Conservation (phyloP, 805 yeast species). For the Candida pseudoglaebosa region DNA sequence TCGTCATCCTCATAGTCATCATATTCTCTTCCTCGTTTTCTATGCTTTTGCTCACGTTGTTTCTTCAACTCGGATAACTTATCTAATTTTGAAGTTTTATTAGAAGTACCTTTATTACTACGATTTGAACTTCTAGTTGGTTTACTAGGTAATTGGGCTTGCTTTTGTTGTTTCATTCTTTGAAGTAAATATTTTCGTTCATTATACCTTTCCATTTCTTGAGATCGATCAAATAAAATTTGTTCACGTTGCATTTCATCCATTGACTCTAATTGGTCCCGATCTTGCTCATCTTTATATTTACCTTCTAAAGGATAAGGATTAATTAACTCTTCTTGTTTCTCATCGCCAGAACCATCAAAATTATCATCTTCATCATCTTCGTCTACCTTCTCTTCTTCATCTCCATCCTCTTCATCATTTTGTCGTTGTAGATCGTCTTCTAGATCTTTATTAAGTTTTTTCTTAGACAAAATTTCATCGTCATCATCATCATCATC, state of each 20-base stretch:
- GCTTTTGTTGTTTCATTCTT: conserved; percentile 61
- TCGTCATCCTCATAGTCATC: conserved; percentile 39
- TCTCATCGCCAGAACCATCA: conserved; percentile 29
- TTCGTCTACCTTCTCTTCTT: conserved; percentile 32
- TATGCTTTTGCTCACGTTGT: conserved; percentile 64
- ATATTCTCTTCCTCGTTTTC: conserved; percentile 29
- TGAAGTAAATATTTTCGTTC: conserved; percentile 81
- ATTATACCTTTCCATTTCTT: conserved; percentile 82
- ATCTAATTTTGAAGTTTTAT: conserved; percentile 38
- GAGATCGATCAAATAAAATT: conserved; percentile 86
- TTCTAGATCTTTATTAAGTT: conserved; percentile 15
- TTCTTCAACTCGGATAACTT: conserved; percentile 70
- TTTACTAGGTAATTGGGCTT: conserved; percentile 11
- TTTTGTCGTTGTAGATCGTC: conserved; percentile 29
- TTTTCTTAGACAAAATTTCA: conserved; percentile 5
- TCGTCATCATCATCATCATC: conserved; percentile 4
- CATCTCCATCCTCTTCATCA: conserved; percentile 26
- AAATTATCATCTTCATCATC: conserved; percentile 23
- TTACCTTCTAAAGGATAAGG: conserved; percentile 96
- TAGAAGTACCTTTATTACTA: conserved; percentile 24
- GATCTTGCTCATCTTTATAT: conserved; percentile 78
- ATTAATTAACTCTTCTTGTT: conserved; percentile 39
- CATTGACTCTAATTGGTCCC: conserved; percentile 59
- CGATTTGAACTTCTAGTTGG: conserved; percentile 39
- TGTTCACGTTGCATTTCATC: conserved; percentile 93